phyloP scores from a whole-genome alignment of 192 early-diverging fungal genomes.

The Coemansia sp. region DNA sequence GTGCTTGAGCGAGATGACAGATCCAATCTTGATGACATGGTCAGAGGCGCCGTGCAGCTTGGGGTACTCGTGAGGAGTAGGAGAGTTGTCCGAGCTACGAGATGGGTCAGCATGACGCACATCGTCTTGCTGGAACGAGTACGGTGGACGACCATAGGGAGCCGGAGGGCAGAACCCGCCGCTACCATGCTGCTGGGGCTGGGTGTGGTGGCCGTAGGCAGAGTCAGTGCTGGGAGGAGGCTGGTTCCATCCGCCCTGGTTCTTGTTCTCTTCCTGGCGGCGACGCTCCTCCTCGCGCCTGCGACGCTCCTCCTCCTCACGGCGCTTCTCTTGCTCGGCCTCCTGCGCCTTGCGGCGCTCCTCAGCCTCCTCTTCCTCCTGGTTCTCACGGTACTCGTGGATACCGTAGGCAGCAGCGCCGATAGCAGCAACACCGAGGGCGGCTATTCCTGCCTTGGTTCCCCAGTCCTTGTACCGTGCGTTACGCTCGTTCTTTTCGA shows the following conservation, averaged over 20 bases:
- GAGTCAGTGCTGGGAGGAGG: conserved; percentile 29
- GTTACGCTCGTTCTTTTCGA: conserved; percentile 31
- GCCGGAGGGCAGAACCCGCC: conserved; percentile 39
- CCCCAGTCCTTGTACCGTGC: conserved; percentile 43
- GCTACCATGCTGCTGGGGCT: conserved; percentile 14
- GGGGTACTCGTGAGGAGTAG: conserved; percentile 49
- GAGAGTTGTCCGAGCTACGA: conserved; percentile 48
- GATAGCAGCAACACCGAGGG: conserved; percentile 25
- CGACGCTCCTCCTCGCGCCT: conserved; percentile 19
- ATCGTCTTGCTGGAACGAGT: conserved; percentile 46
- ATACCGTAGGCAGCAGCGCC: conserved; percentile 45
- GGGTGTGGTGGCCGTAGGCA: conserved; percentile 27
- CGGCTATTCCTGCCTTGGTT: conserved; percentile 28
- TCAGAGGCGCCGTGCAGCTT: conserved; percentile 38
- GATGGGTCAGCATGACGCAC: conserved; percentile 45
- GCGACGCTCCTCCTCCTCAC: conserved; percentile 21
- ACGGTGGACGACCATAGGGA: conserved; percentile 30
- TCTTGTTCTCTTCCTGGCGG: conserved; percentile 19
- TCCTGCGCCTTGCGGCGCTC: conserved; percentile 20
- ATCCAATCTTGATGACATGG: conserved; percentile 49
- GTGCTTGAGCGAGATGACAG: conserved; percentile 62
- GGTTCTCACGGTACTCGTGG: conserved; percentile 47
- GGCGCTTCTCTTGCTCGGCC: conserved; percentile 24
- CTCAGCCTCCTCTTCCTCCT: conserved; percentile 26
- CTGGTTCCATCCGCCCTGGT: conserved; percentile 17